Conservation (phyloP, 495 filamentous ascomycete species). For the Penicillium steckii region DNA sequence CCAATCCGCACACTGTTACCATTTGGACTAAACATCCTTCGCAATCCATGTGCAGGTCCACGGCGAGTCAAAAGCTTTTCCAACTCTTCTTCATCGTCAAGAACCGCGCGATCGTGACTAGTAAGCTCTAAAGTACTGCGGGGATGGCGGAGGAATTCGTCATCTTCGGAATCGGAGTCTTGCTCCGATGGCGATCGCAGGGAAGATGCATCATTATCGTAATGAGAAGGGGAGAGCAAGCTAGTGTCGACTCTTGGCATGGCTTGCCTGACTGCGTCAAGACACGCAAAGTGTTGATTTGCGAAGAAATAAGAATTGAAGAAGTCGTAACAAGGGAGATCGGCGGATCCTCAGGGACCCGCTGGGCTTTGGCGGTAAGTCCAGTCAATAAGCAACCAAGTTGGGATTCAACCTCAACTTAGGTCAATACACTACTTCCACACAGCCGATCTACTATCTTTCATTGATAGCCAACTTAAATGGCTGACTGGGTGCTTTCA, state of each 20-base stretch:
- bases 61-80: slow-evolving; percentile 67
- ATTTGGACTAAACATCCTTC: slow-evolving; percentile 45
- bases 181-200: slow-evolving; percentile 66
- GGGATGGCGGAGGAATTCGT: slow-evolving; percentile 60
- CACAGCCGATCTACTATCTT: too few relatives aligned
- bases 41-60: slow-evolving; percentile 49
- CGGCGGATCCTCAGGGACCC: slow-evolving; percentile 3
- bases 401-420: not conserved
- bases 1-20: slow-evolving; percentile 51
- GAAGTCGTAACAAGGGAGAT: slow-evolving; percentile 5
- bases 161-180: slow-evolving; percentile 75
- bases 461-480: not conserved
- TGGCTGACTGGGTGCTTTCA: not conserved
- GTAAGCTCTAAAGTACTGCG: slow-evolving; percentile 70
- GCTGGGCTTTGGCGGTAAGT: not conserved
- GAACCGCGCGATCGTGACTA: slow-evolving; percentile 69
- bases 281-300: not conserved
- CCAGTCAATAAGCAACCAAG: not conserved
- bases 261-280: too few relatives aligned
- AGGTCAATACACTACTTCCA: too few relatives aligned
- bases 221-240: slow-evolving; percentile 60
- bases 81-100: slow-evolving; percentile 86
- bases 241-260: slow-evolving; percentile 31
- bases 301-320: slow-evolving; percentile 2
- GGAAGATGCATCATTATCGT: slow-evolving; percentile 68